Evolutionary conservation across 1,284 basidiomycete genomes (phyloP).

Genomic region (Ceratobasidium sp.): DNA sequence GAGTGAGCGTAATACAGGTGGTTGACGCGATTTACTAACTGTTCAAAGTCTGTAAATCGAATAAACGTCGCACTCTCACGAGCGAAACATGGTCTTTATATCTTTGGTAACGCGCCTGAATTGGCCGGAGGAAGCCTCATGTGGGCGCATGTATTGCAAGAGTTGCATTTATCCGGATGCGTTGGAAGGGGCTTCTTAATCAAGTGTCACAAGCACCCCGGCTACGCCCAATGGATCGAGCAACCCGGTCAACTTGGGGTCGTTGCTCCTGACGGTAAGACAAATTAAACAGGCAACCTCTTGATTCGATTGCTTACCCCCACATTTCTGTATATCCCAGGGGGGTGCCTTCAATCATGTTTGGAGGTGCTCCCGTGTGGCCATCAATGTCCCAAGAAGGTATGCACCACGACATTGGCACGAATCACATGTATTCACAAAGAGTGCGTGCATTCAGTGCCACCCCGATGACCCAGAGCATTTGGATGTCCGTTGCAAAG

Average conservation of each 20-base stretch:
- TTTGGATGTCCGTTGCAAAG: conserved; percentile 57
- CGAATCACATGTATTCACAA: not conserved
- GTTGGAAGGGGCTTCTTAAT: conserved; percentile 64
- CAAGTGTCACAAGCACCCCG: conserved; percentile 63
- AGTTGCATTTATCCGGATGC: conserved; percentile 56
- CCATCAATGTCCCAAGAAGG: conserved; percentile 50
- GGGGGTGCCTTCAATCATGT: conserved; percentile 68
- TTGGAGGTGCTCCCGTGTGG: conserved; percentile 65
- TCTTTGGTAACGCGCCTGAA: conserved; percentile 68
- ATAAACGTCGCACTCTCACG: conserved; percentile 69
- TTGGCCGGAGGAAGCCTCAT: conserved; percentile 58
- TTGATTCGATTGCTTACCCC: not conserved
- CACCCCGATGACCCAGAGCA: conserved; percentile 69
- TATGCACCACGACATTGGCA: not conserved
- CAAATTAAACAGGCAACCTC: conserved; percentile 42
- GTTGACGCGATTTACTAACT: not conserved
- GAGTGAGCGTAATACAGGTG: conserved; percentile 51
- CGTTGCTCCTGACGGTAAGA: conserved; percentile 64
- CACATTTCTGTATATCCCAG: conserved; percentile 48
- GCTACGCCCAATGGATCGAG: conserved; percentile 53
- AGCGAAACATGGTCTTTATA: conserved; percentile 71
- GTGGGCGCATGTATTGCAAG: conserved; percentile 66
- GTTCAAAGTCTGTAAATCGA: conserved; percentile 47
- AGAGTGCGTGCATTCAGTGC: conserved; percentile 50
- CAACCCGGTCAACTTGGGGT: conserved; percentile 60